Evolutionary conservation across 2,329 filamentous ascomycete genomes (phyloP).

Genomic region (Botryotinia calthae): DNA sequence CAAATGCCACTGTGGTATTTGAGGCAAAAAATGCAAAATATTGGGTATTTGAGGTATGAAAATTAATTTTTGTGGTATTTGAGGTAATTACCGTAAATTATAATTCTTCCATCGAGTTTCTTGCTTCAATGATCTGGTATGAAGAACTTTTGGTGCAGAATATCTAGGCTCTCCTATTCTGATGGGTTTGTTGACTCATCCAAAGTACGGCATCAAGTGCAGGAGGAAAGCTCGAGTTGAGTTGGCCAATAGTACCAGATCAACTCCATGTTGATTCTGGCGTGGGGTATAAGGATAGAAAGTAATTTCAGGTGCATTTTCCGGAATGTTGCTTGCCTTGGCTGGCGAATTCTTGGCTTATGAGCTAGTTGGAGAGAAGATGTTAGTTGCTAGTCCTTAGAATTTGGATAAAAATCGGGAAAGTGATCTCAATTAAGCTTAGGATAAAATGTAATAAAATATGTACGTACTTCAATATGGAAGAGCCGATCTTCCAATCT

Average conservation of each 20-base stretch:
- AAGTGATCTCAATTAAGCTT: background rate
- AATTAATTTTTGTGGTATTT: too few relatives aligned
- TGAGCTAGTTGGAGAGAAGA: too few relatives aligned
- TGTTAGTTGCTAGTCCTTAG: background rate
- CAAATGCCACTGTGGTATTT: too few relatives aligned
- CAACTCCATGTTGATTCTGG: background rate
- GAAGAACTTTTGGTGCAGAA: background rate
- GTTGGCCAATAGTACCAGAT: background rate
- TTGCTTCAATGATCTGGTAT: too few relatives aligned
- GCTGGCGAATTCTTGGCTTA: too few relatives aligned
- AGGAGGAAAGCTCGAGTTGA: background rate
- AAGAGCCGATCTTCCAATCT: background rate
- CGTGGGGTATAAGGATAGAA: background rate
- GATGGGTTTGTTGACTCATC: background rate
- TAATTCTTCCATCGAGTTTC: too few relatives aligned
- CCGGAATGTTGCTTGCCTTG: background rate
- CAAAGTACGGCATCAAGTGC: background rate
- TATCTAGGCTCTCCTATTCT: background rate
- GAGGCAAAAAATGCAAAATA: too few relatives aligned
- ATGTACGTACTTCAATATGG: background rate
- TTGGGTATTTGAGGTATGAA: too few relatives aligned
- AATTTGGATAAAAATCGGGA: too few relatives aligned
- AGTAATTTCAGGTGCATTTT: background rate
- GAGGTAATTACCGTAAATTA: too few relatives aligned
- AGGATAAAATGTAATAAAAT: background rate